These are phyloP conservation scores for Phytomonas francai DNA, from an alignment of 208 protist genomes.

Conservation along the genomic window DNA sequence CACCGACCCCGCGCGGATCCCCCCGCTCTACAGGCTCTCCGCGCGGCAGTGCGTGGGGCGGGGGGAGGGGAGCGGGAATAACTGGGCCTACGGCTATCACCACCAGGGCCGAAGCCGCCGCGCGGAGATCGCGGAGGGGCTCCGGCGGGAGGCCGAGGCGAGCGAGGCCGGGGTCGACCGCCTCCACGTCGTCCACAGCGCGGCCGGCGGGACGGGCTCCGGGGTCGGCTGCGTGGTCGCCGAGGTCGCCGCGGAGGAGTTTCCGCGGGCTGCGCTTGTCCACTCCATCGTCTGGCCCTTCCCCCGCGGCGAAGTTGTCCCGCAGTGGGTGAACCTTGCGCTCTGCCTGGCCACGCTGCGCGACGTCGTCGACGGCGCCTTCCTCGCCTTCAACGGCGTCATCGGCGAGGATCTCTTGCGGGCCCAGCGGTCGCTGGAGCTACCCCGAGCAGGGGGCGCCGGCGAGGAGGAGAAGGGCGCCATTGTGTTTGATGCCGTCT, in stretches of 20 bases:
- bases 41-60: slow-evolving; percentile 64
- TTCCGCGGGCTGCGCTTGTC: slow-evolving; percentile 41
- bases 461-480: slow-evolving; percentile 13
- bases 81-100: slow-evolving; percentile 87
- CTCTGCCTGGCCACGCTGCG: slow-evolving; percentile 52
- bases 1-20: not conserved
- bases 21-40: slow-evolving; percentile 30
- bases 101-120: slow-evolving; percentile 46
- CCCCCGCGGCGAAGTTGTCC: slow-evolving; percentile 68
- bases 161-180: slow-evolving; percentile 37
- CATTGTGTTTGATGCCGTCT: slow-evolving; percentile 31
- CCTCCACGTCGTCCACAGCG: slow-evolving; percentile 76
- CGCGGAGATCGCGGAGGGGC: slow-evolving; percentile 48
- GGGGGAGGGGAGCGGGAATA: slow-evolving; percentile 79
- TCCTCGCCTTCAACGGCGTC: slow-evolving; percentile 57
- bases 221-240: slow-evolving; percentile 79
- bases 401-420: slow-evolving; percentile 22
- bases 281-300: slow-evolving; percentile 80
- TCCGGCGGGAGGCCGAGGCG: slow-evolving; percentile 69
- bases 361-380: slow-evolving; percentile 57
- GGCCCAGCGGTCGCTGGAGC: slow-evolving; percentile 8
- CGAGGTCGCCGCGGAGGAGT: slow-evolving; percentile 55
- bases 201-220: slow-evolving; percentile 87
- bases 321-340: slow-evolving; percentile 83
- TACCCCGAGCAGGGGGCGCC: too few relatives aligned